Percentiles rank a stretch among this genome's conserved stretches.
These are phyloP conservation scores for Daldinia concentrica DNA, from an alignment of 495 filamentous ascomycete genomes.

Conservation along the genomic window DNA sequence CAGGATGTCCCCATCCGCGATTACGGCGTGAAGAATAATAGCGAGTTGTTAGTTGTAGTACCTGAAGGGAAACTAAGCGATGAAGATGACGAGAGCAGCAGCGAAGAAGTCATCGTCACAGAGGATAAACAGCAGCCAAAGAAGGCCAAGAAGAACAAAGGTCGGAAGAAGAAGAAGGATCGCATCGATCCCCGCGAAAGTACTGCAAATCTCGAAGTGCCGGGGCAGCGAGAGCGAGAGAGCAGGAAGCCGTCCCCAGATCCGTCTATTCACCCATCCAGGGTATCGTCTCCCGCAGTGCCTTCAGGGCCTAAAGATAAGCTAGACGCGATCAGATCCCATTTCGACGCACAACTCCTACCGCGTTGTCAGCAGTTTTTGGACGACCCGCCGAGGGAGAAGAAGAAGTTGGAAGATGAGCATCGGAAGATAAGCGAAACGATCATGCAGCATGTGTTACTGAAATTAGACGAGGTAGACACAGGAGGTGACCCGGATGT, in stretches of 20 bases:
- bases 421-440: conserved; percentile 84
- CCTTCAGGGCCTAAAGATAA: conserved; percentile 69
- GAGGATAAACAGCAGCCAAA: conserved; percentile 47
- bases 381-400: conserved; percentile 71
- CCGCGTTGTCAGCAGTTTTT: conserved; percentile 74
- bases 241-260: conserved; percentile 33
- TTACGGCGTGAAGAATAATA: conserved; percentile 82
- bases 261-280: conserved; percentile 43
- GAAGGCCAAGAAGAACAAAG: conserved; percentile 56
- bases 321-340: conserved; percentile 71
- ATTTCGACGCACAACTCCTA: conserved; percentile 72
- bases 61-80: conserved; percentile 57
- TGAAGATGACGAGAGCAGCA: conserved; percentile 63
- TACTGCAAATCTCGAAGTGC: conserved; percentile 47
- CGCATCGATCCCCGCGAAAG: conserved; percentile 51
- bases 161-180: conserved; percentile 55
- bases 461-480: conserved; percentile 89
- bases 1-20: conserved; percentile 69
- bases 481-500: conserved; percentile 71
- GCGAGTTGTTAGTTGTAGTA: conserved; percentile 71
- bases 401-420: conserved; percentile 75
- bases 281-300: conserved; percentile 43
- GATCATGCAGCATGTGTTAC: conserved; percentile 79
- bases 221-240: conserved; percentile 30
- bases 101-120: conserved; percentile 56